phyloP scores from a whole-genome alignment of 2,329 filamentous ascomycete species.

The Talaromyces sp. region DNA sequence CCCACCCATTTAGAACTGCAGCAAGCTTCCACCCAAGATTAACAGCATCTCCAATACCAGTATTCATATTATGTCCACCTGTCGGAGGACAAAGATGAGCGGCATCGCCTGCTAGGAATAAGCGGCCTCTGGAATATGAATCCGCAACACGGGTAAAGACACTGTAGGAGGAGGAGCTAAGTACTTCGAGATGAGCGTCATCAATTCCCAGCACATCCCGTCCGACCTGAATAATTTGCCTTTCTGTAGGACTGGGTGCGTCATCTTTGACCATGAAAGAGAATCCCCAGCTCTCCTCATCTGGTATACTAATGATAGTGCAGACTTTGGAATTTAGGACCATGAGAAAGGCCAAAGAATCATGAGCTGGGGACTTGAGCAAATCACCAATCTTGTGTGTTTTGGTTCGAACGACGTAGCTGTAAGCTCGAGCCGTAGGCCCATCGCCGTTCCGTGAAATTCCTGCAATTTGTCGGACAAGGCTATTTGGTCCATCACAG shows the following conservation, averaged over 20 bases:
- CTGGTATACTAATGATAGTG: constrained; percentile 2
- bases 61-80: constrained; percentile 38
- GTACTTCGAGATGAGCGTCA: neutral
- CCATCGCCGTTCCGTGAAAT: neutral
- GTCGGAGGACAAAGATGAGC: constrained; percentile 32
- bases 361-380: neutral
- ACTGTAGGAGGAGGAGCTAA: neutral
- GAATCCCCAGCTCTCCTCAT: neutral
- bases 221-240: neutral
- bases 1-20: constrained; percentile 22
- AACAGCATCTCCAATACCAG: constrained; percentile 30
- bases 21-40: constrained; percentile 34
- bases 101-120: constrained; percentile 10
- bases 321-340: neutral
- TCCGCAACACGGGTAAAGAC: constrained; percentile 1
- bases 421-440: neutral
- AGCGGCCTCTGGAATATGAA: neutral
- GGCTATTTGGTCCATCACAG: neutral
- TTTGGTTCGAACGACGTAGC: neutral
- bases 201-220: neutral
- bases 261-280: neutral
- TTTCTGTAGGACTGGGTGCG: neutral
- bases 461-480: neutral
- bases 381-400: neutral
- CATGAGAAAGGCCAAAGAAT: constrained; percentile 3